A percentile compares a stretch with the other conserved stretches of the same genome.
phyloP scores from a whole-genome alignment of 2,329 filamentous ascomycete species.

The Colletotrichum shisoi region DNA sequence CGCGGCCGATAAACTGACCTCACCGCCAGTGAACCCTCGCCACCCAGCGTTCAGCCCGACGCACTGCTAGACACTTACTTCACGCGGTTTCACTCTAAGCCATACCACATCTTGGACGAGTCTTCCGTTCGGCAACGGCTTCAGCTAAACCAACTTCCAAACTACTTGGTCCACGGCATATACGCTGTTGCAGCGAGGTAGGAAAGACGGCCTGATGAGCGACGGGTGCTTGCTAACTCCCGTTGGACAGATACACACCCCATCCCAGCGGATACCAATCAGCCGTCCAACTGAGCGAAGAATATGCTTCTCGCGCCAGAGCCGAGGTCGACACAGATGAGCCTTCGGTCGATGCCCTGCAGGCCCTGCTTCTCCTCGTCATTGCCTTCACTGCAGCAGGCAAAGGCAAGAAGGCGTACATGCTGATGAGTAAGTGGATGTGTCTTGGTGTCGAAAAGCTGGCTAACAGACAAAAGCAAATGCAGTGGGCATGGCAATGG shows the following conservation, averaged over 20 bases:
- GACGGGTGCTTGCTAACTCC: conserved; percentile 38
- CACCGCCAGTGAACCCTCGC: conserved; percentile 55
- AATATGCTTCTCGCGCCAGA: conserved; percentile 75
- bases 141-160: conserved; percentile 71
- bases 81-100: conserved; percentile 78
- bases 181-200: conserved; percentile 71
- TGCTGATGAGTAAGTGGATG: conserved; percentile 73
- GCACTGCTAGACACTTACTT: conserved; percentile 81
- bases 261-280: conserved; percentile 73
- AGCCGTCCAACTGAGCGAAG: conserved; percentile 72
- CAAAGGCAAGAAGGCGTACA: conserved; percentile 84
- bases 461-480: conserved; percentile 60
- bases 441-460: conserved; percentile 1
- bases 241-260: conserved; percentile 68
- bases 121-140: conserved; percentile 74
- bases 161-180: conserved; percentile 63
- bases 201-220: conserved; percentile 35
- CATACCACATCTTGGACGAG: conserved; percentile 83
- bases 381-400: conserved; percentile 79
- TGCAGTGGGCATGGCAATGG: conserved; percentile 83
- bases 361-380: conserved; percentile 77
- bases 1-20: conserved; percentile 28
- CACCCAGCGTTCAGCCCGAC: conserved; percentile 62
- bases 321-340: conserved; percentile 79
- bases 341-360: conserved; percentile 78